These are phyloP conservation scores for Synchytrium microbalum DNA, from an alignment of 371 early-diverging fungal species.

Conservation along the genomic window DNA sequence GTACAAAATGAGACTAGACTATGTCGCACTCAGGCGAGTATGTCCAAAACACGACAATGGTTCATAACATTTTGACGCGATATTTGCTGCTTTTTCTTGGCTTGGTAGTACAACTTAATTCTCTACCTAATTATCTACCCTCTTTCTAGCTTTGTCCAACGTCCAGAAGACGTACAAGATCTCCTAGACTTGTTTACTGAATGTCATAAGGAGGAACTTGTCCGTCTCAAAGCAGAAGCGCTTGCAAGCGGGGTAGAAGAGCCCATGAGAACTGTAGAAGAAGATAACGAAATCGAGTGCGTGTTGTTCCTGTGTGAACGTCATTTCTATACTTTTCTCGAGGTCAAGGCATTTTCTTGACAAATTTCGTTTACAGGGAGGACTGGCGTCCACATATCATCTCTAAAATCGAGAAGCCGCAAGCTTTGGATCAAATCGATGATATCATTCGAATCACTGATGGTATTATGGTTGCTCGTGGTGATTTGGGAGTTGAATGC, in stretches of 20 bases:
- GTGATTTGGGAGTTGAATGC: conserved; percentile 96
- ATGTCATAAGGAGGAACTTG: conserved; percentile 13
- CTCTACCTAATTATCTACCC: neutral
- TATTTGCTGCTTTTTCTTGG: neutral
- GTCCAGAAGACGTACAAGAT: conserved; percentile 28
- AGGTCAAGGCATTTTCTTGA: neutral
- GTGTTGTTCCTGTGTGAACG: no score
- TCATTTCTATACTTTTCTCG: neutral
- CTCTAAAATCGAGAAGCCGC: conserved; percentile 52
- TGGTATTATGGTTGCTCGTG: conserved; percentile 64
- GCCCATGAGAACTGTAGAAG: conserved; percentile 7
- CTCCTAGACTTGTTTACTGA: conserved; percentile 25
- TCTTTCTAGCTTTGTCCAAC: conserved; percentile 1
- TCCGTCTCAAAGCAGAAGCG: no score
- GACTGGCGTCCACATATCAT: conserved; percentile 38
- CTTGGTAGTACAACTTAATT: conserved; percentile 23
- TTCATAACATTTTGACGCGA: conserved; percentile 7
- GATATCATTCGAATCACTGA: conserved; percentile 47
- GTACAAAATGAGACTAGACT: conserved; percentile 32
- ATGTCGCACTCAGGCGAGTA: conserved; percentile 36
- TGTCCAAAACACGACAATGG: conserved; percentile 4
- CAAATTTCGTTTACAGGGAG: no score
- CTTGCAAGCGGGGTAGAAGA: neutral
- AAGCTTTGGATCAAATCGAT: conserved; percentile 42
- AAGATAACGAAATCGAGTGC: conserved; percentile 12